Base-by-base conservation (phyloP, 371 early-diverging fungal species). In the Mortierella sp. region DNA sequence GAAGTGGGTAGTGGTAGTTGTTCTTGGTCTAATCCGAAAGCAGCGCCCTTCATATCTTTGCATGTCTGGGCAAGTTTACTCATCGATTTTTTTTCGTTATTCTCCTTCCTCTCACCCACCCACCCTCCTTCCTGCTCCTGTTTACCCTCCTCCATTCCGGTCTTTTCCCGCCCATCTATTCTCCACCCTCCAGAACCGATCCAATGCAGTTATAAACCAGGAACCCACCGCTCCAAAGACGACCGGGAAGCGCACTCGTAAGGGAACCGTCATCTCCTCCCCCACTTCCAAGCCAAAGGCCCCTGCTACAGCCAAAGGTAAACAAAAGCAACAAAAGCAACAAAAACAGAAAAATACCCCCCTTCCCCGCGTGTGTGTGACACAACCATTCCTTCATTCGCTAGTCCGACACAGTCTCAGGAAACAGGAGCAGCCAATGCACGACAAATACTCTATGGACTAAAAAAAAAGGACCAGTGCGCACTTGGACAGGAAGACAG, bases 211-310 rank as follows among this genome's bases (percentile, higher is more conserved):
- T 68, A 31, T 54, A 54, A 81, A 45, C 52, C 74, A 77, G 31
- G 77, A 73, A 1, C 52, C 78, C 24, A 1, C 55, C 24, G 76
- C 79, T 57, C 75, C 78, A 42, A 26, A 81, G 72, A 73, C 77
- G 75, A 72, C 78, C 26, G 75, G 55, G 34, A 84, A 84, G 81
- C 81, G 84, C 11, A 74, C 72, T 19, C 81, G 84, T 63, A 84
- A 84, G 72, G 48, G 58, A 44, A 58, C 47, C 34, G 26, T 50
- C 54, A 45, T 42, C 14, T 44, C 76, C 16, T 26, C 74, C 1
- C 48, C 58, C 45, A 47, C 45, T 34, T 38, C 57, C 57, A 80
- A 77, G 38, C 76, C 81, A 31, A 83, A 83, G 72, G n/a, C 38
- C 14, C 11, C 82, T 34, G 14, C 80, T 28, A 42, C 82, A 42